These are phyloP conservation scores for Aurantiochytrium sp. DNA, from an alignment of 108 stramenopile species.

Conservation along the genomic window DNA sequence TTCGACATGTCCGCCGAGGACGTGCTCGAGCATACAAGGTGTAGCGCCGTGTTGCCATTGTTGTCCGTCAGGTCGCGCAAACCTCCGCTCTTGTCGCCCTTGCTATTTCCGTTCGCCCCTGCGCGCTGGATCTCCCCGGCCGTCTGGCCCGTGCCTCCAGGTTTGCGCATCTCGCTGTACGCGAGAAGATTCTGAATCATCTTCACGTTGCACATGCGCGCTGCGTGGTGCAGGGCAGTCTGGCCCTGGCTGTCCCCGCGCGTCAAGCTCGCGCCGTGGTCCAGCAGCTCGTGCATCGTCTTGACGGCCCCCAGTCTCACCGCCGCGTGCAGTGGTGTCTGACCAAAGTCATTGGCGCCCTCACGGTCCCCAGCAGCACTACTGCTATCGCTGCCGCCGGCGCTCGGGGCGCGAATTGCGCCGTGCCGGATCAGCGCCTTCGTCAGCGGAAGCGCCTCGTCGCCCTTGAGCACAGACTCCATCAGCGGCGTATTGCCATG, in stretches of 20 bases:
- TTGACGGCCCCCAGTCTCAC: background rate
- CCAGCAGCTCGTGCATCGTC: background rate
- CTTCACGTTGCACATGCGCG: background rate
- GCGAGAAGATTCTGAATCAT: background rate
- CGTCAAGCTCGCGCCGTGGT: background rate
- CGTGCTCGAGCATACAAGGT: background rate
- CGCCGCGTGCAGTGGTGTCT: constrained; percentile 4
- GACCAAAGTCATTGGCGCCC: background rate
- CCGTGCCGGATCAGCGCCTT: constrained; percentile 22
- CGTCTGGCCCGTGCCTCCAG: no score
- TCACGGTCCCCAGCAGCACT: background rate
- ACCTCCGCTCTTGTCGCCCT: background rate
- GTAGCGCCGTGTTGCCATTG: background rate
- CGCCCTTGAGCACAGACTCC: background rate
- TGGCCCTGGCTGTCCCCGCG: background rate
- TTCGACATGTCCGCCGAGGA: background rate
- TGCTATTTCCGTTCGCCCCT: no score
- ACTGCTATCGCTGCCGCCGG: background rate
- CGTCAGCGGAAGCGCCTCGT: background rate
- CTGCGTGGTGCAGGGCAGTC: background rate
- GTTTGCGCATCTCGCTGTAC: background rate
- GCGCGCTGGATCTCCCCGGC: no score
- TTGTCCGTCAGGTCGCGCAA: background rate
- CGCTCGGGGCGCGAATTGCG: background rate
- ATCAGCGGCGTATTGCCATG: background rate